Evolutionary conservation across 2,329 filamentous ascomycete genomes (phyloP), one percentile per base, ranked within the genome.

Genomic region (Fusarium kyushuense): DNA sequence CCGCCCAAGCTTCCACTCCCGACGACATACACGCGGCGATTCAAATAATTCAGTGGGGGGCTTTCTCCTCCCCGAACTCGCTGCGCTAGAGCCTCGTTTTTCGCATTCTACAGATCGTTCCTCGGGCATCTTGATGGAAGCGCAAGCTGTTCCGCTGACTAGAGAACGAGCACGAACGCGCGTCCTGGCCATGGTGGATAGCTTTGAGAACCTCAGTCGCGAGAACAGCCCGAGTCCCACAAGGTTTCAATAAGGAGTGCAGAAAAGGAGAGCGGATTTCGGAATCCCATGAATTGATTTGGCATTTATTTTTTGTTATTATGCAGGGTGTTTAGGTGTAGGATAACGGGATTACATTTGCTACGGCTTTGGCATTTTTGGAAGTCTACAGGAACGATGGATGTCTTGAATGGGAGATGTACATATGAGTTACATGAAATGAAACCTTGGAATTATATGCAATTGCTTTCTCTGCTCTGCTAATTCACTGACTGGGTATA

Each of bases 111-210:
- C 77, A 2, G 74, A 76, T 16, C 72, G 75, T 14, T 73, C 73
- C 19, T 78, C 77, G 12, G 76, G 78, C 35, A 76, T 76, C 17
- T 65, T 82, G 29, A 78, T 81, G 48, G 83, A 81, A 21, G 85
- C 84, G 5, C 80, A 86, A 72, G 82, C 80, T n/a, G 78, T 86
- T 51, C 76, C 75, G 41, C 64, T 82, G 23, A 71, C 67, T 29
- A 63, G 73, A 23, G 78, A 82, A 67, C 75, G 76, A 59, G 80
- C 83, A 12, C 74, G 78, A 67, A 83, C 82, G 16, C 75, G 81
- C 35, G 86, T 89, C 29, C 74, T 86, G 46, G 80, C 82, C 45
- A 87, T 89, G 84, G 85, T 89, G 38, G 81, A 88, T 70, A 82
- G 78, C 60, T 81, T 88, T 61, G 86, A 89, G 79, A 80, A 75